These are phyloP conservation scores for Macrolepiota dolichaula DNA, from an alignment of 768 basidiomycete genomes.

Conservation along the genomic window DNA sequence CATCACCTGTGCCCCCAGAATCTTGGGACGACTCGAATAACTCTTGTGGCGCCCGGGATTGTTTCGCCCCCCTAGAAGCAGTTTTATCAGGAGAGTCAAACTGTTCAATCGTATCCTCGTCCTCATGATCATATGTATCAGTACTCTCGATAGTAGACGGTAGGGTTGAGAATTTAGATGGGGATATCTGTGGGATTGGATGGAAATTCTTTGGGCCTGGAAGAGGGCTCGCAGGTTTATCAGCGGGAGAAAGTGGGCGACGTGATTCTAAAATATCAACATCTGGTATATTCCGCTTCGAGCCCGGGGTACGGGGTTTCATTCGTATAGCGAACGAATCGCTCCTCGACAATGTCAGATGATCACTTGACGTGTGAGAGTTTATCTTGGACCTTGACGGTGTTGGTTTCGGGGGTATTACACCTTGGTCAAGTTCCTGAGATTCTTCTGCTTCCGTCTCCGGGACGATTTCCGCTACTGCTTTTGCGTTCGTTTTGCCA, in stretches of 20 bases:
- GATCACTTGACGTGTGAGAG: no score
- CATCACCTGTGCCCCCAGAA: not conserved
- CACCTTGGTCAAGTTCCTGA: constrained; percentile 14
- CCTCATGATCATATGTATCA: constrained; percentile 20
- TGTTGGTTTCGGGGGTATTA: no score
- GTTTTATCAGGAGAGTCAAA: constrained; percentile 49
- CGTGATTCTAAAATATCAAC: not conserved
- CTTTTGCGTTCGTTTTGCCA: no score
- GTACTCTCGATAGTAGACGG: constrained; percentile 23
- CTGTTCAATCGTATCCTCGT: constrained; percentile 55
- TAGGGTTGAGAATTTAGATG: constrained; percentile 36
- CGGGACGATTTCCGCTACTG: not conserved
- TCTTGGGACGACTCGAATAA: not conserved
- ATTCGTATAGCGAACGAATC: constrained; percentile 22
- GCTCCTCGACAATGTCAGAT: constrained; percentile 14
- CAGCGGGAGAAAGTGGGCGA: not conserved
- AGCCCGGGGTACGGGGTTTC: constrained; percentile 25
- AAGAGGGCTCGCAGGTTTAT: not conserved
- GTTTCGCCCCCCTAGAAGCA: not conserved
- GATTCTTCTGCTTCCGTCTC: constrained; percentile 13
- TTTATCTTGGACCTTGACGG: no score
- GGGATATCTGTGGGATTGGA: constrained; percentile 40
- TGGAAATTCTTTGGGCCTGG: constrained; percentile 21
- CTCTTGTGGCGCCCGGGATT: constrained; percentile 2
- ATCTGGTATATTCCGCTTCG: constrained; percentile 6